Conservation (phyloP, 116 monocot genomes). For the Phalaenopsis hybrid region DNA sequence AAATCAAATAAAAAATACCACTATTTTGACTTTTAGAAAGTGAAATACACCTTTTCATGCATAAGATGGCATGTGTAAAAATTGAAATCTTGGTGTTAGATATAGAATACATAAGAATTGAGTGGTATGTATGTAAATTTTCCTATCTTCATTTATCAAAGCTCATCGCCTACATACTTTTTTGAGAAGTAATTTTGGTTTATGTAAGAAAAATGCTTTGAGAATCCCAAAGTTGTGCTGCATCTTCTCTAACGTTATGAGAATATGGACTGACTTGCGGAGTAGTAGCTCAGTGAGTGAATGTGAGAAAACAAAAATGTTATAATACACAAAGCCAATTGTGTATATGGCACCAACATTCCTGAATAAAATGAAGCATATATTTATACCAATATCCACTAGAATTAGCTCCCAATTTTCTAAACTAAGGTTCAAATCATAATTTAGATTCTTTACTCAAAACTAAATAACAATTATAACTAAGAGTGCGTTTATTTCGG, state of each 20-base stretch:
- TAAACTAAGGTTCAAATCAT: neutral
- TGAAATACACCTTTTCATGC: no score
- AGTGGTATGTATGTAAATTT: no score
- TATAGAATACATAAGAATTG: no score
- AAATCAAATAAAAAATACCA: no score
- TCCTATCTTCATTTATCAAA: neutral
- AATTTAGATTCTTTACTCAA: neutral
- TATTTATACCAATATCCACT: neutral
- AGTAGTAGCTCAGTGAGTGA: neutral
- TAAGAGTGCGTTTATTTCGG: no score
- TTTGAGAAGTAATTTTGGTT: neutral
- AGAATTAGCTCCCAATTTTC: neutral
- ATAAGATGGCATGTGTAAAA: no score
- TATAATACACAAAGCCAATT: neutral
- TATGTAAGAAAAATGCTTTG: neutral
- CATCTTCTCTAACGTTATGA: neutral
- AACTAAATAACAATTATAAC: neutral
- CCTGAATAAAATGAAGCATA: neutral
- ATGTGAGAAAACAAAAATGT: neutral
- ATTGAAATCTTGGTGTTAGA: no score
- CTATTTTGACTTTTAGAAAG: no score
- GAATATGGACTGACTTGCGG: no score
- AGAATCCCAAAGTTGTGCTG: neutral
- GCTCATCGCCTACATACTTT: neutral
- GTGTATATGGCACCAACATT: neutral